phyloP scores from a whole-genome alignment of 345 rosid genomes.

The Geranium rotundifolium region DNA sequence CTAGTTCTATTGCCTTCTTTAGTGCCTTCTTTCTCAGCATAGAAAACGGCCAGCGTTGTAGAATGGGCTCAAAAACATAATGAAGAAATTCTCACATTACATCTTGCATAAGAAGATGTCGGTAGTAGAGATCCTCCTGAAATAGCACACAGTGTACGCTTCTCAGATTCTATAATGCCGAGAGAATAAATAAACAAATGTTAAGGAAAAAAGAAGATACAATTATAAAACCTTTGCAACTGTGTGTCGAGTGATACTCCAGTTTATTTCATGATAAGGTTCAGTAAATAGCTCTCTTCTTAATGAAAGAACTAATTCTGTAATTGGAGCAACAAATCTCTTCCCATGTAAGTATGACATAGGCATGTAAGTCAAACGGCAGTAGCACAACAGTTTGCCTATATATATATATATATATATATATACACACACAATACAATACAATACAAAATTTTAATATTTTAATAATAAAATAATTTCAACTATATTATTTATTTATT shows the following conservation, averaged over 20 bases:
- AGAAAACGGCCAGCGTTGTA: constrained; percentile 50
- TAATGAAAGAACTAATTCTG: constrained; percentile 26
- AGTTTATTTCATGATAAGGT: constrained; percentile 37
- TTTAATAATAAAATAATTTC: no score
- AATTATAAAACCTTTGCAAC: constrained; percentile 25
- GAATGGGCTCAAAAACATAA: constrained; percentile 30
- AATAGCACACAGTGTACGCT: background rate
- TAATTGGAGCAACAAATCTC: constrained; percentile 46
- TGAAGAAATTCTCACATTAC: constrained; percentile 44
- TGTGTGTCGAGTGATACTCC: constrained; percentile 37
- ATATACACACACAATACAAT: no score
- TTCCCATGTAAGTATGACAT: constrained; percentile 64
- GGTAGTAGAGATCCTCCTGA: constrained; percentile 50
- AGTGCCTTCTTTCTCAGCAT: constrained; percentile 47
- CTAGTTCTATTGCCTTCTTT: constrained; percentile 30
- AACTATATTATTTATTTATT: no score
- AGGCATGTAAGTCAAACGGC: constrained; percentile 52
- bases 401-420: constrained; percentile 39
- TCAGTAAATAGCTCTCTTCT: constrained; percentile 47
- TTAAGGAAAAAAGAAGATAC: background rate
- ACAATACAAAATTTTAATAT: no score
- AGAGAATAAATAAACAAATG: no score
- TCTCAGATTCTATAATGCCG: no score
- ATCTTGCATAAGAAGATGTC: constrained; percentile 46
- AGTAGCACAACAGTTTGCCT: constrained; percentile 45